Evolutionary conservation across 768 basidiomycete species (phyloP), one percentile per base, ranked within the genome.

Genomic region (Suillus discolor): DNA sequence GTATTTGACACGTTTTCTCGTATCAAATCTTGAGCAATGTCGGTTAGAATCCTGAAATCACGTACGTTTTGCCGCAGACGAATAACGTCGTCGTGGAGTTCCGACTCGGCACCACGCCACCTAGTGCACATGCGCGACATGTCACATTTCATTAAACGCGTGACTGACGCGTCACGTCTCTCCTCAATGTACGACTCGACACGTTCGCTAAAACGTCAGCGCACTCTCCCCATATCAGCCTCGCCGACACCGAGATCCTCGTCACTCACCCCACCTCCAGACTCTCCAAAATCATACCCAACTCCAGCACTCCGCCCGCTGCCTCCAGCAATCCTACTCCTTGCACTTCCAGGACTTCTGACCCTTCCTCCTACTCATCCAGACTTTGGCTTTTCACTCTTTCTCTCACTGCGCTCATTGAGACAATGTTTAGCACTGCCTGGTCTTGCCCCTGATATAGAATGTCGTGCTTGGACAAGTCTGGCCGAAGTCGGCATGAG

Each of bases 381-480:
- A 18, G 72, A 79, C 36, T 86, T 93, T 71, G 69, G 82, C 0
- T 77, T 81, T 8, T 87, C 90, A 0, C 79, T 92, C 1, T 80
- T 79, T 28, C 69, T 91, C 6, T 88, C 91, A 0, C 72, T 87
- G 2, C 73, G 80, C 54, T 85, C 91, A 0, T 71, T 92, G 12
- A 77, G 84, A 53, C 83, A 80, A 68, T 90, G 88, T 72, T 79
- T 91, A 15, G 69, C 76, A 0, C 68, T 87, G 0, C 78, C 80
- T 3, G 79, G 81, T 15, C 78, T 92, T 1, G 83, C 86, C 6
- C 81, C 83, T 6, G 83, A 84, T 61, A 73, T 88, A 11, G 91
- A 92, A 70, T 92, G 90, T 71, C 79, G 87, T 9, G 90, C 90
- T 1, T 92, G 89, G 86, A 87, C 87, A 1, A 83, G 84, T 12